Base-by-base conservation (phyloP, 441 rosid genomes). In the Jatropha podagrica region DNA sequence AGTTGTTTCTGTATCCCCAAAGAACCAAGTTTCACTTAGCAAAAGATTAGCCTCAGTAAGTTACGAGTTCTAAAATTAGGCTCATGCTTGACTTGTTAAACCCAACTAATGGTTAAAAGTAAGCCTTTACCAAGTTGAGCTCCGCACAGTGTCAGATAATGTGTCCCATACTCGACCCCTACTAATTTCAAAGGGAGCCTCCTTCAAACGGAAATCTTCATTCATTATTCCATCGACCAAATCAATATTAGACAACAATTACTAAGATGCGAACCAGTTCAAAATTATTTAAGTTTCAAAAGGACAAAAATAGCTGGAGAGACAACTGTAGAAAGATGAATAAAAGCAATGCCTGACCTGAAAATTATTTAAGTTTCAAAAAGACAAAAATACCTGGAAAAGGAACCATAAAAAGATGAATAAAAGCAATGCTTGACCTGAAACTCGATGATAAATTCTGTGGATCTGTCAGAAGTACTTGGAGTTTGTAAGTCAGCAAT, bases 371-470 rank as follows among this genome's bases (percentile, higher is more conserved):
- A n/a, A 65, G 12, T 5, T 70, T 55, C 2, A 32, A 27, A 58
- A 73, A 65, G 23, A 23, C 32, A 32, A 32, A 32, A 32, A 32
- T 32, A 32, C 32, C 2, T 32, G 32, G 32, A 32, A 32, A 32
- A 32, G 32, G 32, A 32, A 32, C 32, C 5, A 56, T 66, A 58
- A 44, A 54, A 15, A 67, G 14, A 38, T 17, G 40, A 52, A 58
- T 51, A 61, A 62, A 72, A 54, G 54, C 20, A 69, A 76, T 46
- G 46, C 68, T 42, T 70, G 65, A 96, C 99, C 99, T 96, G 98
- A 79, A 96, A 83, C 78, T 96, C 98, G 54, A 96, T 71, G 71
- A 90, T 78, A 76, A 92, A 58, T 85, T 96, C 97, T 10, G 72
- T 79, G 76, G 94, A 78, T 80, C 85, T 89, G 62, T 85, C 88